These are phyloP conservation scores for Solanum lignicaule DNA, from an alignment of 257 asterid species.

Conservation along the genomic window DNA sequence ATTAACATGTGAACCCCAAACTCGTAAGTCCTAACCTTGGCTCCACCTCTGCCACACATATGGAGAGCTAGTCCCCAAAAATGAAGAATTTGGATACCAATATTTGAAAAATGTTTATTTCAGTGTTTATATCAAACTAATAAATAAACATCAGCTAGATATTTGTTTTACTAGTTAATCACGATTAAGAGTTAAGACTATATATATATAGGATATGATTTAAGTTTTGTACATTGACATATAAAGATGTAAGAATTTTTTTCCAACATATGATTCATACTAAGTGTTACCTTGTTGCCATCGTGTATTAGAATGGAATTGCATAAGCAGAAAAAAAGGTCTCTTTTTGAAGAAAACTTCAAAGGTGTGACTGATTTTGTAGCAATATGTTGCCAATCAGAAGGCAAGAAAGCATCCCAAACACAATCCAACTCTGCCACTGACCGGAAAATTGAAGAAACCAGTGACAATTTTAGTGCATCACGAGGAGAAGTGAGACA, in stretches of 20 bases:
- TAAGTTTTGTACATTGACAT: not conserved
- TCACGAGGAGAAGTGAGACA: conserved; percentile 24
- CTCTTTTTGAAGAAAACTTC: conserved; percentile 17
- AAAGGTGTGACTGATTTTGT: conserved; percentile 2
- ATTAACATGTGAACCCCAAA: no score
- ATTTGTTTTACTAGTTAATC: not conserved
- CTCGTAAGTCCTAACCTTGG: no score
- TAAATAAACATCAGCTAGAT: no score
- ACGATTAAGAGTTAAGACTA: not conserved
- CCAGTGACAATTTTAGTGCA: conserved; percentile 9
- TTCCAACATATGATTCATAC: not conserved
- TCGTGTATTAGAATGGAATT: conserved; percentile 15
- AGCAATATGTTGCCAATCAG: conserved; percentile 8
- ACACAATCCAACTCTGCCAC: conserved; percentile 16
- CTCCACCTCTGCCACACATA: no score
- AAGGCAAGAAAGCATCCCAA: conserved; percentile 27
- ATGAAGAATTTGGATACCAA: not conserved
- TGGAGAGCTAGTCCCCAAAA: no score
- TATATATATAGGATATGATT: not conserved
- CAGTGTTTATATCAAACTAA: no score
- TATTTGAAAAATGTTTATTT: not conserved
- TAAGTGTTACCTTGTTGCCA: conserved; percentile 15
- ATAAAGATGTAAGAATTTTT: not conserved
- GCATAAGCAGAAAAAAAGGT: conserved; percentile 9
- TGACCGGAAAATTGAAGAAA: conserved; percentile 6